phyloP scores from a whole-genome alignment of 176 grass and related monocot species.

The Musa acuminata region DNA sequence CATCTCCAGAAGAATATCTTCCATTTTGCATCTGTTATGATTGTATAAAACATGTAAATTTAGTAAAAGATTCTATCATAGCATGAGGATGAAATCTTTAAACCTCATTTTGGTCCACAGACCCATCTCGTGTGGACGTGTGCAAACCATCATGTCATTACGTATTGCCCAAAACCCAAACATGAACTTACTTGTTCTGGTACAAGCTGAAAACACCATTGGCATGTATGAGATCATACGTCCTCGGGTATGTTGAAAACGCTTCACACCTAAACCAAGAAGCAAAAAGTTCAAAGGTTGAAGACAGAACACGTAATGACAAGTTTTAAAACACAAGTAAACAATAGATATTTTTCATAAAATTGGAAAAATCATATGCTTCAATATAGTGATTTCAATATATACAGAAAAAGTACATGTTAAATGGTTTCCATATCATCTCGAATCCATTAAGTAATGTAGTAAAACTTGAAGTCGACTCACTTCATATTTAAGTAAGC shows the following conservation, averaged over 20 bases:
- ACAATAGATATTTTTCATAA: too few species aligned
- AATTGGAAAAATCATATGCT: too few species aligned
- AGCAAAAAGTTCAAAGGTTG: not conserved
- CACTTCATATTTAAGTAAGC: too few species aligned
- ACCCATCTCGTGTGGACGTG: too few species aligned
- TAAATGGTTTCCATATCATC: not conserved
- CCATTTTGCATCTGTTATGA: conserved; percentile 2
- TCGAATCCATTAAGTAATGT: not conserved
- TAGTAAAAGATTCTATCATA: not conserved
- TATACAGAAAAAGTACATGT: not conserved
- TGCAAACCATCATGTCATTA: too few species aligned
- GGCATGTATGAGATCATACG: conserved; percentile 9
- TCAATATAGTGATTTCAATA: too few species aligned
- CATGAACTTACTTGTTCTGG: not conserved
- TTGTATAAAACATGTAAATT: not conserved
- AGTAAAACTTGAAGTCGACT: too few species aligned
- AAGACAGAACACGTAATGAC: too few species aligned
- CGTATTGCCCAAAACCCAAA: too few species aligned
- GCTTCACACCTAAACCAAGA: conserved; percentile 4
- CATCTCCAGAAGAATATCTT: not conserved
- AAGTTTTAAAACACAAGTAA: too few species aligned
- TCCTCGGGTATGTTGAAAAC: conserved; percentile 5
- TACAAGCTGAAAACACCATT: conserved; percentile 6
- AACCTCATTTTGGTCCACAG: too few species aligned
- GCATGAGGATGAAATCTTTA: too few species aligned